Evolutionary conservation across 148 eudicot species (phyloP).

Genomic region (Spergularia marina): DNA sequence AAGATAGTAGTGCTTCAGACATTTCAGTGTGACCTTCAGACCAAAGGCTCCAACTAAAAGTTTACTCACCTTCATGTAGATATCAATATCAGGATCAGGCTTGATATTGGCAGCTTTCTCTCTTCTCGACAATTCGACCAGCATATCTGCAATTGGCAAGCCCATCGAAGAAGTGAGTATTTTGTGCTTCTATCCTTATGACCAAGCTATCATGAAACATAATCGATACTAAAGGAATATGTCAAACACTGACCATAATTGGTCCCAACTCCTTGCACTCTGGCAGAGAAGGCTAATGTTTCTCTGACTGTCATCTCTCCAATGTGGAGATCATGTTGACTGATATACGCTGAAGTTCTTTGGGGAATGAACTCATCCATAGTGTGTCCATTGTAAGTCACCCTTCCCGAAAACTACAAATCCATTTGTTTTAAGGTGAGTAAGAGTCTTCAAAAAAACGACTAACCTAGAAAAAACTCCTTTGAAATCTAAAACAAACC

Average conservation of each 20-base stretch:
- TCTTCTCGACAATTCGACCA: slow-evolving; percentile 56
- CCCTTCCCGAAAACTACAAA: slow-evolving; percentile 37
- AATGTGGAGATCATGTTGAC: slow-evolving; percentile 56
- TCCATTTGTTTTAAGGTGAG: neutral
- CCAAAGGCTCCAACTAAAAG: neutral
- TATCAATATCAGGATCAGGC: slow-evolving; percentile 65
- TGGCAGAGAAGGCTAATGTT: slow-evolving; percentile 55
- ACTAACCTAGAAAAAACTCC: neutral
- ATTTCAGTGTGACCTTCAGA: neutral
- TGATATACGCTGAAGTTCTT: slow-evolving; percentile 55
- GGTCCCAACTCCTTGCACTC: slow-evolving; percentile 59
- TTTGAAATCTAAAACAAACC: slow-evolving; percentile 24
- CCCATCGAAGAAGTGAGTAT: slow-evolving; percentile 8
- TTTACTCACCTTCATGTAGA: slow-evolving; percentile 58
- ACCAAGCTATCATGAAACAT: neutral
- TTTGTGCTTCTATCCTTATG: neutral
- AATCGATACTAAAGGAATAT: slow-evolving; percentile 9
- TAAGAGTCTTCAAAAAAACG: neutral
- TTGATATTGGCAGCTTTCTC: slow-evolving; percentile 65
- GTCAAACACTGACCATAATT: slow-evolving; percentile 39
- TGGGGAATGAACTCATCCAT: slow-evolving; percentile 55
- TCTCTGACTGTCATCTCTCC: slow-evolving; percentile 63
- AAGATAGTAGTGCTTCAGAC: neutral
- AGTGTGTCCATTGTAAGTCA: slow-evolving; percentile 53
- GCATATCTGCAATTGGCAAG: slow-evolving; percentile 40